Percentiles rank a stretch among this genome's conserved stretches.
Conservation (phyloP, 441 rosid genomes). For the Pelargonium citronellum region DNA sequence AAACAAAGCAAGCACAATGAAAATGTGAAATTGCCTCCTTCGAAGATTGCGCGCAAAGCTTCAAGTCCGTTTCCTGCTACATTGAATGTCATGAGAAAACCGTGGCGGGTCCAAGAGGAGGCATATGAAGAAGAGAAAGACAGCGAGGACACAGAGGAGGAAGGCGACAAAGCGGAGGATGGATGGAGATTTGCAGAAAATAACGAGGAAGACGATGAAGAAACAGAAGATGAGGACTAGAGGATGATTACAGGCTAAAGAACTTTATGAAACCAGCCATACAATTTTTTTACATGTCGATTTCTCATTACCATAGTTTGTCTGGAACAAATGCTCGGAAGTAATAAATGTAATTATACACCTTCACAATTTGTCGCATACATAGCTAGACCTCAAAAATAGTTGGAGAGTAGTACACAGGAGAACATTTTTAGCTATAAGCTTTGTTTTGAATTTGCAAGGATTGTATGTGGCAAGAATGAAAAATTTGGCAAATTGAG, state of each 20-base stretch:
- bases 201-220: conserved; percentile 81
- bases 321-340: too few relatives aligned
- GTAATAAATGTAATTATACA: too few relatives aligned
- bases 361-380: too few relatives aligned
- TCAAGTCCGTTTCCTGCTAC: conserved; percentile 49
- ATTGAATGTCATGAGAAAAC: conserved; percentile 38
- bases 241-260: not conserved
- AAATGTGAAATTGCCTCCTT: conserved; percentile 56
- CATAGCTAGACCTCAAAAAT: too few relatives aligned
- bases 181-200: conserved; percentile 72
- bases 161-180: conserved; percentile 66
- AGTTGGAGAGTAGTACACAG: too few relatives aligned
- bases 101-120: conserved; percentile 57
- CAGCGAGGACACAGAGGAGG: conserved; percentile 80
- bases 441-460: too few relatives aligned
- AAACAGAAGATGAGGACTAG: conserved; percentile 83
- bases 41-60: conserved; percentile 48
- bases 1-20: conserved; percentile 58
- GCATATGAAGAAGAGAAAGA: conserved; percentile 42
- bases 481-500: too few relatives aligned
- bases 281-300: too few relatives aligned
- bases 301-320: too few relatives aligned
- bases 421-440: too few relatives aligned
- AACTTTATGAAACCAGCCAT: not conserved
- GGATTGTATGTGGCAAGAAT: too few relatives aligned